phyloP scores from a whole-genome alignment of 371 early-diverging fungal genomes.

The Actinomucor elegans region DNA sequence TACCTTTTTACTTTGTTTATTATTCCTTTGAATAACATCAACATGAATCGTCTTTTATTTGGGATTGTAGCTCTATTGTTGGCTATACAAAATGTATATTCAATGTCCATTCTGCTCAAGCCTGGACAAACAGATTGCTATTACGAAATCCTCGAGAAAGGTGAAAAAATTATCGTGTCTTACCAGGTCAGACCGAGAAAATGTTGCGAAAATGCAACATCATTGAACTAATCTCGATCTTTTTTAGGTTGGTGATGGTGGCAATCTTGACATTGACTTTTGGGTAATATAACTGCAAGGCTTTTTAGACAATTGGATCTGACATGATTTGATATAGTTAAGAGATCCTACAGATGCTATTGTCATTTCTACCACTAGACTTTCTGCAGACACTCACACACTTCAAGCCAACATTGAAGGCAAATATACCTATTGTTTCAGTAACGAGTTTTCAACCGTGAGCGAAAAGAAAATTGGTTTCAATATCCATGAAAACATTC shows the following conservation, averaged over 20 bases:
- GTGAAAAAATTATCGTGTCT: slow-evolving; percentile 64
- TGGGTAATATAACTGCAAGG: slow-evolving; percentile 49
- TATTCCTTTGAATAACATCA: background rate
- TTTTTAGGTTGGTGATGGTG: slow-evolving; percentile 69
- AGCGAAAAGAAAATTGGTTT: slow-evolving; percentile 56
- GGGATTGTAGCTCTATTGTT: slow-evolving; percentile 11
- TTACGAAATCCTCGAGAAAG: slow-evolving; percentile 57
- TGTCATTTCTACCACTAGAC: slow-evolving; percentile 47
- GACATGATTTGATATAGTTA: slow-evolving; percentile 4
- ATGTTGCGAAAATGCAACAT: too few relatives aligned
- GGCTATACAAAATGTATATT: slow-evolving; percentile 1
- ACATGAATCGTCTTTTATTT: slow-evolving; percentile 14
- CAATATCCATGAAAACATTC: slow-evolving; percentile 47
- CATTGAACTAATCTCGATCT: too few relatives aligned
- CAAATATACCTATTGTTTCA: slow-evolving; percentile 76
- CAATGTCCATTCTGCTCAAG: slow-evolving; percentile 10
- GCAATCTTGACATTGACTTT: slow-evolving; percentile 73
- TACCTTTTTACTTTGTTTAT: slow-evolving; percentile 9
- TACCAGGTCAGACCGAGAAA: slow-evolving; percentile 58
- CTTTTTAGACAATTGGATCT: too few relatives aligned
- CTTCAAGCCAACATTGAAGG: slow-evolving; percentile 59
- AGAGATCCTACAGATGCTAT: slow-evolving; percentile 46
- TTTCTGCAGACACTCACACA: slow-evolving; percentile 54
- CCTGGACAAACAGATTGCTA: slow-evolving; percentile 49
- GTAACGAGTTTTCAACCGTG: slow-evolving; percentile 58